Evolutionary conservation across 1,139 yeast species (phyloP).

Genomic region (Saccharomyces uvarum): DNA sequence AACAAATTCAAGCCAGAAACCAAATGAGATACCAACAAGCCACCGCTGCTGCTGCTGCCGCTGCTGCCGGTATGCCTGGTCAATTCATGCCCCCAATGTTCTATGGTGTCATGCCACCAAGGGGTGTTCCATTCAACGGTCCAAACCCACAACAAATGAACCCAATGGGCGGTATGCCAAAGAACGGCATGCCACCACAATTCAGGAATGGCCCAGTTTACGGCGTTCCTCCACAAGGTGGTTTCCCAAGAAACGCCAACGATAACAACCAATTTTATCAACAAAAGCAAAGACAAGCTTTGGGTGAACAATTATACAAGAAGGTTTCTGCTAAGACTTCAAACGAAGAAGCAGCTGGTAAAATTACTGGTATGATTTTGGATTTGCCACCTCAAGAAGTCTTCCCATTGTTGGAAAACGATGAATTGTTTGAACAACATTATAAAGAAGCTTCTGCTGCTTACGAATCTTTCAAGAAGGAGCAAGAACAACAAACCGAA

Average conservation of each 20-base stretch:
- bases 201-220: constrained; percentile 67
- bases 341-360: constrained; percentile 95
- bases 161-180: constrained; percentile 43
- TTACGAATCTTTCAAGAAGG: constrained; percentile 69
- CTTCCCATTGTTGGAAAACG: constrained; percentile 81
- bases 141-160: constrained; percentile 84
- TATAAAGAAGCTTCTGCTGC: constrained; percentile 94
- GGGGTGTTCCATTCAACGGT: constrained; percentile 81
- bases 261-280: constrained; percentile 46
- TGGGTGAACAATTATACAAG: constrained; percentile 97
- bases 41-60: constrained; percentile 54
- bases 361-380: constrained; percentile 97
- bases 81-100: constrained; percentile 95
- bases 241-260: constrained; percentile 31
- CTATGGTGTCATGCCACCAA: constrained; percentile 73
- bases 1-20: constrained; percentile 97
- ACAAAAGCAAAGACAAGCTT: constrained; percentile 77
- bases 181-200: constrained; percentile 40
- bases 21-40: constrained; percentile 97
- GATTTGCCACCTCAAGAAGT: constrained; percentile 93
- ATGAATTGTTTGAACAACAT: constrained; percentile 81
- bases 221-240: constrained; percentile 73
- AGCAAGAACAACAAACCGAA: constrained; percentile 27
- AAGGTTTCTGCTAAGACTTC: constrained; percentile 86
- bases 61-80: constrained; percentile 68